These are phyloP conservation scores for Citrullus amarus DNA, from an alignment of 306 rosid genomes.

Conservation along the genomic window DNA sequence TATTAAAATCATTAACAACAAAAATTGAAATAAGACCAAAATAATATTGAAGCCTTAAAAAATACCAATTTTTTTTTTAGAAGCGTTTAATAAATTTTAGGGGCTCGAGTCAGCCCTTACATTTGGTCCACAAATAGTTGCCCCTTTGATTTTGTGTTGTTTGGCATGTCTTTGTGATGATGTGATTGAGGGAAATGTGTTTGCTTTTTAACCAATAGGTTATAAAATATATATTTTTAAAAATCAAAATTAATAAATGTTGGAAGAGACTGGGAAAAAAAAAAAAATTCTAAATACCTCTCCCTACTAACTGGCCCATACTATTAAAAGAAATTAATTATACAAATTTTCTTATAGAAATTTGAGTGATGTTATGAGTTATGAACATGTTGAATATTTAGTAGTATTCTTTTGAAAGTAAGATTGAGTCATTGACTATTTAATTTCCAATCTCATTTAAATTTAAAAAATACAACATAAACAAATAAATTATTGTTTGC, in stretches of 20 bases:
- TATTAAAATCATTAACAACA: neutral
- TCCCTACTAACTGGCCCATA: neutral
- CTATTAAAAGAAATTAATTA: neutral
- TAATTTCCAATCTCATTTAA: neutral
- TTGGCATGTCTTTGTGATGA: neutral
- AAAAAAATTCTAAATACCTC: neutral
- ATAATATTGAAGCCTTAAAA: neutral
- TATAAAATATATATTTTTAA: neutral
- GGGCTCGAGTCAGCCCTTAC: neutral
- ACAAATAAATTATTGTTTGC: neutral
- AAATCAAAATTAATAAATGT: neutral
- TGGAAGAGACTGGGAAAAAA: neutral
- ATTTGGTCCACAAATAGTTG: constrained; percentile 8
- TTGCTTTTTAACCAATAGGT: neutral
- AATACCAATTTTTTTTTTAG: neutral
- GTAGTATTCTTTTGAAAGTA: neutral
- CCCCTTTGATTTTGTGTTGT: neutral
- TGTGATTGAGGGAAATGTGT: neutral
- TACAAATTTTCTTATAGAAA: neutral
- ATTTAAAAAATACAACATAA: neutral
- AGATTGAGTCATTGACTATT: neutral
- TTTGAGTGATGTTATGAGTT: neutral
- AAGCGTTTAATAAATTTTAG: neutral
- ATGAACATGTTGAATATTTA: neutral
- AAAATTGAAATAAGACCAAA: neutral